Evolutionary conservation across 352 stramenopile species (phyloP).

Genomic region (Phytopythium kandeliae): DNA sequence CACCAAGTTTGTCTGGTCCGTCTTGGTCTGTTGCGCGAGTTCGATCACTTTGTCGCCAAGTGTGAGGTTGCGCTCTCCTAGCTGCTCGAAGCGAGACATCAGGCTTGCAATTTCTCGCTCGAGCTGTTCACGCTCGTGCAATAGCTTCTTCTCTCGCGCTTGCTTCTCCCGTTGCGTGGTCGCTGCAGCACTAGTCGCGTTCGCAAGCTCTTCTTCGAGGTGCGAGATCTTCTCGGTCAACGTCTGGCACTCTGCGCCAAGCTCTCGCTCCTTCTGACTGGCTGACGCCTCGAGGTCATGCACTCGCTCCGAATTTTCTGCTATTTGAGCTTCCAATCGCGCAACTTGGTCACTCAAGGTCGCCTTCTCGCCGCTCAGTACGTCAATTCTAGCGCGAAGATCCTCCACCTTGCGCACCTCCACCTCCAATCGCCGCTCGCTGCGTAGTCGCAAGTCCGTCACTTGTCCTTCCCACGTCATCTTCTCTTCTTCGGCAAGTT

Average conservation of each 20-base stretch:
- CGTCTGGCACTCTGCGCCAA: conserved; percentile 8
- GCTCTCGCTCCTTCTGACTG: conserved; percentile 21
- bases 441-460: conserved; percentile 27
- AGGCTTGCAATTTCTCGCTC: conserved; percentile 45
- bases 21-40: conserved; percentile 50
- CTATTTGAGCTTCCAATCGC: conserved; percentile 19
- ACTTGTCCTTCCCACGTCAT: conserved; percentile 29
- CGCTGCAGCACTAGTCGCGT: conserved; percentile 20
- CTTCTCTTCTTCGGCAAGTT: conserved; percentile 38
- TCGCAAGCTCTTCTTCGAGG: conserved; percentile 22
- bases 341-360: conserved; percentile 19
- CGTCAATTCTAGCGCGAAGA: conserved; percentile 26
- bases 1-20: conserved; percentile 54
- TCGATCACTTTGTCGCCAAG: conserved; percentile 56
- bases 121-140: conserved; percentile 52
- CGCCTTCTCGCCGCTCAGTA: conserved; percentile 31
- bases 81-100: conserved; percentile 46
- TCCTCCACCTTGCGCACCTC: conserved; percentile 36
- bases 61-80: conserved; percentile 42
- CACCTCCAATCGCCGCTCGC: conserved; percentile 24
- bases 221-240: conserved; percentile 17
- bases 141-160: conserved; percentile 43
- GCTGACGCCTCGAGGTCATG: conserved; percentile 14
- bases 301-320: conserved; percentile 17
- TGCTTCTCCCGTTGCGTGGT: conserved; percentile 29